Evolutionary conservation across 2,329 filamentous ascomycete genomes (phyloP).

Genomic region (Talaromyces sp.): DNA sequence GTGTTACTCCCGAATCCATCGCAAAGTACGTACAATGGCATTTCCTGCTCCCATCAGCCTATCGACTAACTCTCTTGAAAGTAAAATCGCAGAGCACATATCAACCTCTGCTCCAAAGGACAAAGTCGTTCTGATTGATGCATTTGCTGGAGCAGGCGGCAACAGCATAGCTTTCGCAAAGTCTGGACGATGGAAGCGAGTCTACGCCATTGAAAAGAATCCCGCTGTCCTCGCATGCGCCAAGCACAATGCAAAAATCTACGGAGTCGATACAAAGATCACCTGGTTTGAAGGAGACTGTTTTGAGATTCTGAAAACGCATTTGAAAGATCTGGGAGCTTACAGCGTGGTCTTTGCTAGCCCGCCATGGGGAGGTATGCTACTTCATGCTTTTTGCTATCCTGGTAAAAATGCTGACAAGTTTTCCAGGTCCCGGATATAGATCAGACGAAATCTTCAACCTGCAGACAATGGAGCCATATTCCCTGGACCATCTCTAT

Average conservation of each 20-base stretch:
- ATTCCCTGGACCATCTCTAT: constrained; percentile 66
- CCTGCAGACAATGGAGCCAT: constrained; percentile 82
- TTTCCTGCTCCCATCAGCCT: constrained; percentile 4
- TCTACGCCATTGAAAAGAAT: constrained; percentile 89
- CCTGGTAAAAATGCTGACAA: constrained; percentile 15
- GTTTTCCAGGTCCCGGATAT: constrained; percentile 60
- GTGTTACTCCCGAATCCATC: constrained; percentile 89
- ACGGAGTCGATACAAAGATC: constrained; percentile 75
- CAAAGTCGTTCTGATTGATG: constrained; percentile 73
- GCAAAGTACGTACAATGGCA: constrained; percentile 67
- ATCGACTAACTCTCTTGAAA: constrained; percentile 30
- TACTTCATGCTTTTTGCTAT: neutral
- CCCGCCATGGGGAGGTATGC: constrained; percentile 70
- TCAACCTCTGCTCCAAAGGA: constrained; percentile 52
- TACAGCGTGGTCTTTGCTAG: constrained; percentile 67
- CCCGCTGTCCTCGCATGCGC: constrained; percentile 78
- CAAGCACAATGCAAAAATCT: constrained; percentile 84
- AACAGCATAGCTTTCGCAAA: constrained; percentile 94
- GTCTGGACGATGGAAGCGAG: constrained; percentile 72
- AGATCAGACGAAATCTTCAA: constrained; percentile 72
- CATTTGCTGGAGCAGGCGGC: constrained; percentile 87
- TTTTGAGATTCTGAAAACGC: constrained; percentile 65
- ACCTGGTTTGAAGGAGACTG: constrained; percentile 86
- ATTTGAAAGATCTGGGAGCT: constrained; percentile 49
- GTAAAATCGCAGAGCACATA: constrained; percentile 74